Percentiles rank a stretch among this genome's conserved stretches.
Conservation (phyloP, 768 basidiomycete species). For the Suillus sp. region DNA sequence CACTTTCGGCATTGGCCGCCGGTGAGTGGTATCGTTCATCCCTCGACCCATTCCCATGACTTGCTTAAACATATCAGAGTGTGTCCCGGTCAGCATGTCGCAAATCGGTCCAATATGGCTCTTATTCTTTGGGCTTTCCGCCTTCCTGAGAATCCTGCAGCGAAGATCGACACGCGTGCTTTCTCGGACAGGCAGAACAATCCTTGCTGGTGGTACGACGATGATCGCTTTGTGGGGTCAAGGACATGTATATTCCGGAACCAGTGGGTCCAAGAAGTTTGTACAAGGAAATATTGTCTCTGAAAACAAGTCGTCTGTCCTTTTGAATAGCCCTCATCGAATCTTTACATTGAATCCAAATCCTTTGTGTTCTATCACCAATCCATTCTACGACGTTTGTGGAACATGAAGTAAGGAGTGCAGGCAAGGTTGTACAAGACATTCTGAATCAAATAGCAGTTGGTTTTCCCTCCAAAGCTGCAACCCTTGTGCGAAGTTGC, state of each 20-base stretch:
- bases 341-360: too few relatives aligned
- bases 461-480: not conserved
- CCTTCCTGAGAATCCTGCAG: slow-evolving; percentile 45
- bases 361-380: too few relatives aligned
- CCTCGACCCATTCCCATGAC: not conserved
- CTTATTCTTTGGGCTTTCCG: slow-evolving; percentile 64
- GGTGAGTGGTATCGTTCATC: slow-evolving; percentile 23
- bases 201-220: slow-evolving; percentile 38
- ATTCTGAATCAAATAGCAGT: not conserved
- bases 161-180: slow-evolving; percentile 59
- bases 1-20: slow-evolving; percentile 39
- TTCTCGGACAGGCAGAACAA: slow-evolving; percentile 54
- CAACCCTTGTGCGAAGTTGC: not conserved
- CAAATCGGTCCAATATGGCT: slow-evolving; percentile 55
- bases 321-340: slow-evolving; percentile 59
- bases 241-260: slow-evolving; percentile 69
- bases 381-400: too few relatives aligned
- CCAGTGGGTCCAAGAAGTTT: slow-evolving; percentile 44
- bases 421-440: not conserved
- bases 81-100: slow-evolving; percentile 57
- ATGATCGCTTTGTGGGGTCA: slow-evolving; percentile 65
- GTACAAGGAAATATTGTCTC: slow-evolving; percentile 51
- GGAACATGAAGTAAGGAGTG: not conserved
- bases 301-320: slow-evolving; percentile 54
- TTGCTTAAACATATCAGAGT: slow-evolving; percentile 36